Percentiles rank a stretch among this genome's conserved stretches.
phyloP scores from a whole-genome alignment of 2,329 filamentous ascomycete genomes.

The Neonectria neomacrospora region DNA sequence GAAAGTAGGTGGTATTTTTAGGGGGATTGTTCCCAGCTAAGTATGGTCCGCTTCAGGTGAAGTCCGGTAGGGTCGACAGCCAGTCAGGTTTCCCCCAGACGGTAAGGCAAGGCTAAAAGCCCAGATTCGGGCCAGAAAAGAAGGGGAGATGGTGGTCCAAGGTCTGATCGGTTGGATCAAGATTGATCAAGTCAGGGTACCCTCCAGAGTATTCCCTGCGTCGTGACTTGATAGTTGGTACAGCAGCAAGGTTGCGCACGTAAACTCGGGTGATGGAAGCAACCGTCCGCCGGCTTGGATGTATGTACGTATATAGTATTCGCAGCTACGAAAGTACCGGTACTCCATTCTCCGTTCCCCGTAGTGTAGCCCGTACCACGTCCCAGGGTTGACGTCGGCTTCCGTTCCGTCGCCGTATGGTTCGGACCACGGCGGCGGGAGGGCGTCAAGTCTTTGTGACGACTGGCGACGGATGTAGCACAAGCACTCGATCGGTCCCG shows the following conservation, averaged over 20 bases:
- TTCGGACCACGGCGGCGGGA: constrained; percentile 2
- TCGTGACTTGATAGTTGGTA: background rate
- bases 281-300: background rate
- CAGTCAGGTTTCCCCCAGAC: constrained; percentile 40
- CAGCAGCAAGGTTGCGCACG: constrained; percentile 1
- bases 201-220: constrained; percentile 2
- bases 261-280: background rate
- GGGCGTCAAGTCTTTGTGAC: constrained; percentile 3
- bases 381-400: background rate
- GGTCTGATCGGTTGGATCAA: constrained; percentile 21
- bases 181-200: constrained; percentile 9
- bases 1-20: constrained; percentile 30
- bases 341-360: background rate
- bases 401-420: constrained; percentile 1
- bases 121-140: constrained; percentile 24
- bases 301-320: background rate
- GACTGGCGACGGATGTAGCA: background rate
- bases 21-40: constrained; percentile 29
- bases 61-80: constrained; percentile 39
- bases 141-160: constrained; percentile 5
- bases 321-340: background rate
- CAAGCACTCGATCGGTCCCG: constrained; percentile 5
- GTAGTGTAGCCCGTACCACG: background rate
- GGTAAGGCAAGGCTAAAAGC: constrained; percentile 38
- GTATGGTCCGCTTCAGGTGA: constrained; percentile 45